These are phyloP conservation scores for Annulohypoxylon truncatum DNA, from an alignment of 2,329 filamentous ascomycete genomes.

Conservation along the genomic window DNA sequence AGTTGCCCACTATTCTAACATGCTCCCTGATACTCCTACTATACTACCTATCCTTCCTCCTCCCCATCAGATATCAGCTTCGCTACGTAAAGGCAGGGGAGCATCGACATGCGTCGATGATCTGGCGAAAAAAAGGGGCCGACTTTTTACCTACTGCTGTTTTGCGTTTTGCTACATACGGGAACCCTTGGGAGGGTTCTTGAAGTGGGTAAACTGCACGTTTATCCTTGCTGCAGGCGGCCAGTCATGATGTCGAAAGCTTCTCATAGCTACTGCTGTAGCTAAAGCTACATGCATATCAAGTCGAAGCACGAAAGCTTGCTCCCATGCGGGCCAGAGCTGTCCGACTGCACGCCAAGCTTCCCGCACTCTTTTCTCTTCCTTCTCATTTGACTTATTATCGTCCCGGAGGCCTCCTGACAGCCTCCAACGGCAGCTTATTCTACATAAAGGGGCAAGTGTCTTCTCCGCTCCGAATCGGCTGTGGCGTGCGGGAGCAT, in stretches of 20 bases:
- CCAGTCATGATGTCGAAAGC: constrained; percentile 31
- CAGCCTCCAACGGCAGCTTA: constrained; percentile 23
- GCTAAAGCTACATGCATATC: constrained; percentile 38
- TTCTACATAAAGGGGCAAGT: constrained; percentile 14
- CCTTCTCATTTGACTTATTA: constrained; percentile 26
- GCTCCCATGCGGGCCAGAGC: constrained; percentile 30
- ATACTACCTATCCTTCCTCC: constrained; percentile 14
- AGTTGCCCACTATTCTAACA: constrained; percentile 25
- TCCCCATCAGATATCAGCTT: constrained; percentile 37
- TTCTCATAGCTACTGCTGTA: constrained; percentile 23
- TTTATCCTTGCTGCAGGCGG: constrained; percentile 28
- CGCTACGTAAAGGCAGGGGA: constrained; percentile 30
- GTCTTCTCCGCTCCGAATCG: constrained; percentile 27
- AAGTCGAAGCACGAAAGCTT: constrained; percentile 34
- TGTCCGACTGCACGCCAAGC: constrained; percentile 33
- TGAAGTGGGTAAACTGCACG: constrained; percentile 17
- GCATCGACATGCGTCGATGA: constrained; percentile 33
- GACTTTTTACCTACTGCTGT: constrained; percentile 11
- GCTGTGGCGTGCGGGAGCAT: constrained; percentile 15
- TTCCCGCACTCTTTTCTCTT: constrained; percentile 15
- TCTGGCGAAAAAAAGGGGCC: constrained; percentile 27
- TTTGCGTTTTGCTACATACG: constrained; percentile 19
- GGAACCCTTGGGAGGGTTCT: constrained; percentile 15
- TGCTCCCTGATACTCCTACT: constrained; percentile 5
- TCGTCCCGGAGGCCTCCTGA: constrained; percentile 32